Conservation (phyloP, 1,284 basidiomycete genomes). For the Dichomitus squalens region DNA sequence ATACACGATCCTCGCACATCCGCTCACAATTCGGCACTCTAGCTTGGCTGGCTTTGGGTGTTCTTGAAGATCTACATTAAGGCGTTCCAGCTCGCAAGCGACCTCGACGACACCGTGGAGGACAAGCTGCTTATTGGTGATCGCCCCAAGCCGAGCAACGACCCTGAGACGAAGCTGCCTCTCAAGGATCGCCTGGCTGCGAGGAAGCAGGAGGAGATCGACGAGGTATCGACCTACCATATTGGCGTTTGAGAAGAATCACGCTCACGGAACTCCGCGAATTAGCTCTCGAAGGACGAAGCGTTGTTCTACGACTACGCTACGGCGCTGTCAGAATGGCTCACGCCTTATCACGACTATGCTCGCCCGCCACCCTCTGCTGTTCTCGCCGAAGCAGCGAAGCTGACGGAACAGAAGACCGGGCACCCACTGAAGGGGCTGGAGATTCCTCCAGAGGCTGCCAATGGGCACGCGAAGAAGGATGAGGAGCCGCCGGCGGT, state of each 20-base stretch:
- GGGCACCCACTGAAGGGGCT: constrained; percentile 67
- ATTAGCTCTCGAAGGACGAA: constrained; percentile 70
- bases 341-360: constrained; percentile 73
- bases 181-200: constrained; percentile 57
- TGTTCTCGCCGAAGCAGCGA: constrained; percentile 73
- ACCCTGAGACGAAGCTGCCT: constrained; percentile 51
- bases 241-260: background rate
- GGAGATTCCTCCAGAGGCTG: constrained; percentile 45
- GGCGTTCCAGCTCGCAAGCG: constrained; percentile 73
- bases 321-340: constrained; percentile 66
- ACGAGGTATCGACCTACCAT: constrained; percentile 45
- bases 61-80: constrained; percentile 78
- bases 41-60: constrained; percentile 71
- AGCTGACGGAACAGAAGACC: constrained; percentile 67
- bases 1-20: background rate
- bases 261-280: background rate
- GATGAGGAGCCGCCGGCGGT: constrained; percentile 66
- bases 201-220: constrained; percentile 52
- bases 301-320: constrained; percentile 57
- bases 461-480: constrained; percentile 62
- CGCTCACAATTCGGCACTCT: constrained; percentile 3
- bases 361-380: constrained; percentile 66
- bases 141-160: constrained; percentile 64
- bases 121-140: constrained; percentile 79
- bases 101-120: constrained; percentile 74